phyloP scores from a whole-genome alignment of 2,329 filamentous ascomycete species.

The Geosmithia putterillii region DNA sequence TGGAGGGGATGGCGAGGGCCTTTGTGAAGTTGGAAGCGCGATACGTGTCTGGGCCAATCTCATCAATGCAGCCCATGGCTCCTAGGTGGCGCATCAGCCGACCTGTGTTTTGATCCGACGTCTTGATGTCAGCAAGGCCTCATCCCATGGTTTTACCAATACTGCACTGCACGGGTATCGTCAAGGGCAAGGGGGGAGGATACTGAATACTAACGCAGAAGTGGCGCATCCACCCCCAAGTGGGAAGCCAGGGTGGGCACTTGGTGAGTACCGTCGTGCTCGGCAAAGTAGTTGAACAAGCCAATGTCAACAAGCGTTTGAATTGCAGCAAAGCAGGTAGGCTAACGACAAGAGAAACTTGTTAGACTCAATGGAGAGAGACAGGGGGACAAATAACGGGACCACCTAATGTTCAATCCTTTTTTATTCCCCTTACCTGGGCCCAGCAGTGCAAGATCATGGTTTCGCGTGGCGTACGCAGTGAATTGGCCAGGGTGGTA shows the following conservation, averaged over 20 bases:
- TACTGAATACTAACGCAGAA: background rate
- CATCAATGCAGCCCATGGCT: slow-evolving; percentile 24
- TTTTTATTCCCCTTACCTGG: slow-evolving; percentile 1
- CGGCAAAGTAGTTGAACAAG: background rate
- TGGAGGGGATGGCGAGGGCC: slow-evolving; percentile 13
- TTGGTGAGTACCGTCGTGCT: background rate
- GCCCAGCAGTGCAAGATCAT: slow-evolving; percentile 1
- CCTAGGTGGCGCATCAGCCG: slow-evolving; percentile 15
- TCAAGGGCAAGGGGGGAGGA: background rate
- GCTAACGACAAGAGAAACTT: background rate
- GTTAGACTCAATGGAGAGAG: background rate
- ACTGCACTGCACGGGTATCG: background rate
- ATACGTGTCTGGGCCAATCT: slow-evolving; percentile 21
- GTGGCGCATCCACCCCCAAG: background rate
- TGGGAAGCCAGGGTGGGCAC: background rate
- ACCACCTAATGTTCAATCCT: too few relatives aligned
- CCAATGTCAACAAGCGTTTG: background rate
- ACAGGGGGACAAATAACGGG: background rate
- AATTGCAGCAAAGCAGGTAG: background rate
- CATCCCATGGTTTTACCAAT: too few relatives aligned
- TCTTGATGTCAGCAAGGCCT: background rate
- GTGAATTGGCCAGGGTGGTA: background rate
- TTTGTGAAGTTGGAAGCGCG: slow-evolving; percentile 21
- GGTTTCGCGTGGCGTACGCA: background rate
- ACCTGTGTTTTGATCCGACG: too few relatives aligned